Percentiles rank a stretch among this genome's conserved stretches.
Evolutionary conservation across 2,329 filamentous ascomycete species (phyloP).

Genomic region (Magnaporthiopsis rhizophila): DNA sequence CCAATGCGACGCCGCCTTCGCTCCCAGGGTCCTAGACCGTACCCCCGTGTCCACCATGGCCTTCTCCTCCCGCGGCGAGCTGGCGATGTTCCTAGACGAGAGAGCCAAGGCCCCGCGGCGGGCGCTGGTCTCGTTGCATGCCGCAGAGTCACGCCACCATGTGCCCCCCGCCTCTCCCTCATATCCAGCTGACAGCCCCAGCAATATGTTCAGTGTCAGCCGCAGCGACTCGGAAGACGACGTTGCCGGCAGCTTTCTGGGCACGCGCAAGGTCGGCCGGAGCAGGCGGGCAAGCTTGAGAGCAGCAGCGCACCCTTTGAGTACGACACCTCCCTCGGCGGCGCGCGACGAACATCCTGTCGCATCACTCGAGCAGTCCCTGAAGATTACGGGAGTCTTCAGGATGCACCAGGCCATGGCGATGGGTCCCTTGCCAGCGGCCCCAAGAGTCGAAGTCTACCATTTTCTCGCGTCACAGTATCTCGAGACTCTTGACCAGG

Average conservation of each 20-base stretch:
- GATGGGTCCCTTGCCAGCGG: slow-evolving; percentile 47
- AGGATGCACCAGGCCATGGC: slow-evolving; percentile 56
- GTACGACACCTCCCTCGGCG: slow-evolving; percentile 45
- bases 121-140: slow-evolving; percentile 18
- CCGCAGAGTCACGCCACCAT: slow-evolving; percentile 1
- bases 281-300: slow-evolving; percentile 36
- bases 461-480: slow-evolving; percentile 50
- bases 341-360: slow-evolving; percentile 32
- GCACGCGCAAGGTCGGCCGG: slow-evolving; percentile 30
- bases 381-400: slow-evolving; percentile 49
- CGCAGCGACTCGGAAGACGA: slow-evolving; percentile 60
- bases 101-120: slow-evolving; percentile 37
- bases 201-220: slow-evolving; percentile 44
- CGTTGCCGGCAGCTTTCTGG: slow-evolving; percentile 51
- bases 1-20: slow-evolving; percentile 58
- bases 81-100: slow-evolving; percentile 55
- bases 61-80: slow-evolving; percentile 52
- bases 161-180: slow-evolving; percentile 23
- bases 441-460: slow-evolving; percentile 42
- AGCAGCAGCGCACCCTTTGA: slow-evolving; percentile 32
- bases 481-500: slow-evolving; percentile 41
- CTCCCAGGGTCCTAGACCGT: slow-evolving; percentile 54
- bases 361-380: slow-evolving; percentile 48
- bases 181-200: slow-evolving; percentile 33
- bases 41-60: slow-evolving; percentile 53